Conservation (phyloP, 805 yeast genomes). For the Metahyphopichia silvanorum region DNA sequence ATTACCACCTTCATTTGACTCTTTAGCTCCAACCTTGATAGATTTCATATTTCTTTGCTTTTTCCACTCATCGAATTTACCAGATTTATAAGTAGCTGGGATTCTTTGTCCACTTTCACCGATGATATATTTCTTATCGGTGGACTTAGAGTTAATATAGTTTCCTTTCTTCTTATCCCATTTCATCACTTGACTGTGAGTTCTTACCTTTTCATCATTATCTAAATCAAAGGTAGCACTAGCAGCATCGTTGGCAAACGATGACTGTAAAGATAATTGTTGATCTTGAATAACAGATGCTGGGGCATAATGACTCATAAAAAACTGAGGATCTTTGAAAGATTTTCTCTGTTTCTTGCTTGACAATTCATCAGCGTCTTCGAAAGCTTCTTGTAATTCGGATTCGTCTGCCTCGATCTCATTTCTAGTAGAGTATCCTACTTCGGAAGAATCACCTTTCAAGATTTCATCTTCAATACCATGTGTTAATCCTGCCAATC, state of each 20-base stretch:
- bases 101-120: slow-evolving; percentile 93
- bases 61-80: slow-evolving; percentile 92
- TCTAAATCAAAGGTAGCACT: slow-evolving; percentile 82
- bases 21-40: slow-evolving; percentile 54
- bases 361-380: slow-evolving; percentile 47
- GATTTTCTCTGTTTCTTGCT: slow-evolving; percentile 37
- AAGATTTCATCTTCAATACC: slow-evolving; percentile 71
- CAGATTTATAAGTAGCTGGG: slow-evolving; percentile 89
- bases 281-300: slow-evolving; percentile 75
- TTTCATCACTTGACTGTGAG: slow-evolving; percentile 67
- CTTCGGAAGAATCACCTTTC: slow-evolving; percentile 46
- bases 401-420: slow-evolving; percentile 35
- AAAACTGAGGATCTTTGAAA: slow-evolving; percentile 75
- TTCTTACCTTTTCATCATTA: slow-evolving; percentile 69
- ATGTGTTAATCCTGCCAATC: slow-evolving; percentile 72
- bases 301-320: slow-evolving; percentile 88
- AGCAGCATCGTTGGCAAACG: slow-evolving; percentile 83
- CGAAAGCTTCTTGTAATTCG: slow-evolving; percentile 47
- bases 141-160: slow-evolving; percentile 74
- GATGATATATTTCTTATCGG: slow-evolving; percentile 82
- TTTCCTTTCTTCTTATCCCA: slow-evolving; percentile 96
- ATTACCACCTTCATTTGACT: slow-evolving; percentile 26
- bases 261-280: slow-evolving; percentile 53
- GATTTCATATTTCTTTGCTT: slow-evolving; percentile 58
- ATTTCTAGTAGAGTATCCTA: slow-evolving; percentile 44